A percentile compares a stretch with the other conserved stretches of the same genome.
These are phyloP conservation scores for Leishmania tropica DNA, from an alignment of 208 protist genomes.

Conservation along the genomic window DNA sequence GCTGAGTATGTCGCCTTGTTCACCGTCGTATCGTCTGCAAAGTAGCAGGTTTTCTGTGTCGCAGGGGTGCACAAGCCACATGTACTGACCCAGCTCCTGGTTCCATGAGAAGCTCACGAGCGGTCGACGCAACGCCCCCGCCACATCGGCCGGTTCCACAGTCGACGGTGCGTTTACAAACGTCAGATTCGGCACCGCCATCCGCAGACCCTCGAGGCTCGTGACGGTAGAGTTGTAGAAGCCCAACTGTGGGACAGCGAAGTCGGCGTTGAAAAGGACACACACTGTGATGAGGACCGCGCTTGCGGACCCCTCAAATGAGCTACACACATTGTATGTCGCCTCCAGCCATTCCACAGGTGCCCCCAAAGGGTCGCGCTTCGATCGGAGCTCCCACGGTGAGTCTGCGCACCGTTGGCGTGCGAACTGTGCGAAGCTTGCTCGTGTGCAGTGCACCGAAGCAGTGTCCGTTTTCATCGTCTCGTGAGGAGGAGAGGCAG, in stretches of 20 bases:
- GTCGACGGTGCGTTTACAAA: slow-evolving; percentile 2
- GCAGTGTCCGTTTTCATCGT: slow-evolving; percentile 5
- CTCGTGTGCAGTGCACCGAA: slow-evolving; percentile 9
- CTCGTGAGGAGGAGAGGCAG: neutral
- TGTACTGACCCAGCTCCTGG: slow-evolving; percentile 46
- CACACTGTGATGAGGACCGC: slow-evolving; percentile 12
- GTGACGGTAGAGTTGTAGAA: slow-evolving; percentile 33
- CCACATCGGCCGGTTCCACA: neutral
- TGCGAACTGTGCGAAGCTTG: slow-evolving; percentile 5
- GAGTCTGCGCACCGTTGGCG: neutral
- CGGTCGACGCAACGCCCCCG: slow-evolving; percentile 1
- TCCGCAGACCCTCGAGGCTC: slow-evolving; percentile 21
- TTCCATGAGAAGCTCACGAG: slow-evolving; percentile 41
- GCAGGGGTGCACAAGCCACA: slow-evolving; percentile 67
- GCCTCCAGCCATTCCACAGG: slow-evolving; percentile 21
- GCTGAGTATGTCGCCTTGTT: slow-evolving; percentile 32
- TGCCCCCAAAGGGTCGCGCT: neutral
- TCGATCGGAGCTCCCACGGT: slow-evolving; percentile 17
- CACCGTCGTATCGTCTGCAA: slow-evolving; percentile 20
- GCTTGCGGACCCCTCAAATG: neutral
- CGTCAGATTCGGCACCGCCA: slow-evolving; percentile 28
- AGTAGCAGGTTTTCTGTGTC: slow-evolving; percentile 50
- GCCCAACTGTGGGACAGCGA: slow-evolving; percentile 42
- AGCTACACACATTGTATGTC: neutral
- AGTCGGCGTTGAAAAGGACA: slow-evolving; percentile 24